Percentiles rank a stretch among this genome's conserved stretches.
Evolutionary conservation across 2,329 filamentous ascomycete genomes (phyloP).

Genomic region (Monilinia fructigena): DNA sequence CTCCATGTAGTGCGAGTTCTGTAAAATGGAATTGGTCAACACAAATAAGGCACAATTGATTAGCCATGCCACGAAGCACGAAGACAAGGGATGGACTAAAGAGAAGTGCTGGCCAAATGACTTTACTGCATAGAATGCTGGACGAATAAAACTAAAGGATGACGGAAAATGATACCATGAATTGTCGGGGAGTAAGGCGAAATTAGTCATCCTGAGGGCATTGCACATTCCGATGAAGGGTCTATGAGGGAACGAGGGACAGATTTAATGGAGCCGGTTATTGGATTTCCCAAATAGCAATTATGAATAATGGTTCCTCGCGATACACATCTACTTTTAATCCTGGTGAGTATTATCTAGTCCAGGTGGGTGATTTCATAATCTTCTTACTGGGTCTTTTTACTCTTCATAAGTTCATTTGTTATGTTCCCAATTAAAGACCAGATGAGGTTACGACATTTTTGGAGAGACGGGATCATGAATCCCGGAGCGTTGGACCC

Average conservation of each 20-base stretch:
- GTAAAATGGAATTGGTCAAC: constrained; percentile 52
- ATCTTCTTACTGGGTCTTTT: not conserved
- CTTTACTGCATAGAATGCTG: constrained; percentile 37
- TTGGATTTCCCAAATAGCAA: constrained; percentile 2
- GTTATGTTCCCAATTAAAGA: not conserved
- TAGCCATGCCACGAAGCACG: constrained; percentile 53
- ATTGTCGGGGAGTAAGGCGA: constrained; percentile 20
- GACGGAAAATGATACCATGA: constrained; percentile 18
- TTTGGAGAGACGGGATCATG: not conserved
- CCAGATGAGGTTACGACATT: not conserved
- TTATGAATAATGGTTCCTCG: constrained; percentile 13
- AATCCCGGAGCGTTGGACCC: not conserved
- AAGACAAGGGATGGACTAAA: constrained; percentile 52
- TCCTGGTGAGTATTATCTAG: constrained; percentile 8
- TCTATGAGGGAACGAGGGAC: not conserved
- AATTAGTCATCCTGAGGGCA: constrained; percentile 15
- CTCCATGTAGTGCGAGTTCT: constrained; percentile 48
- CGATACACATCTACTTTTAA: not conserved
- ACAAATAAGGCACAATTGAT: constrained; percentile 52
- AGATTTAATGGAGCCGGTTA: not conserved
- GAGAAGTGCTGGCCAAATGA: constrained; percentile 59
- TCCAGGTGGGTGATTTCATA: not conserved
- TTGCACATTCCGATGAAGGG: constrained; percentile 14
- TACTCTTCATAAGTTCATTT: not conserved
- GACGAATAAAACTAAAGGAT: not conserved